Conservation (phyloP, 2,329 filamentous ascomycete species). For the Beauveria sp. region DNA sequence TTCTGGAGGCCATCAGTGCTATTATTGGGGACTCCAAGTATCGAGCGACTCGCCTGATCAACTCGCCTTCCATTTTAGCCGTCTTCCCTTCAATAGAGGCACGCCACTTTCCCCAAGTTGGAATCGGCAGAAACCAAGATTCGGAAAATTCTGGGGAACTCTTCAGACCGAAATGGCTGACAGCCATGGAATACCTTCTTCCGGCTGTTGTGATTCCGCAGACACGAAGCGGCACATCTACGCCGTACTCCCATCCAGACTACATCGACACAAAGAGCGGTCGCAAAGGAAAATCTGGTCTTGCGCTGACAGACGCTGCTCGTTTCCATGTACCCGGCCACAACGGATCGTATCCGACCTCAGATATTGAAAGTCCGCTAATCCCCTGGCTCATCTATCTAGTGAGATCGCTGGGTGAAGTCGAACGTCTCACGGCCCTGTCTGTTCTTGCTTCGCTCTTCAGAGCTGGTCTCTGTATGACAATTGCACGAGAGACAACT, state of each 20-base stretch:
- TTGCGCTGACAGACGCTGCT: conserved; percentile 22
- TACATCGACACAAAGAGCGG: conserved; percentile 22
- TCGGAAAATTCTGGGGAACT: conserved; percentile 46
- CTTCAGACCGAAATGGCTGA: conserved; percentile 37
- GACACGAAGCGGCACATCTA: conserved; percentile 21
- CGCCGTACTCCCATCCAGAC: conserved; percentile 17
- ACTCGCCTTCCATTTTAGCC: conserved; percentile 60
- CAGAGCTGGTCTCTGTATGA: conserved; percentile 58
- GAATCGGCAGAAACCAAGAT: conserved; percentile 40
- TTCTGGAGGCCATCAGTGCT: conserved; percentile 69
- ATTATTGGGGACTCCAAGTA: conserved; percentile 75
- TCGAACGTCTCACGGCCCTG: conserved; percentile 60
- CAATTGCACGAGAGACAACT: conserved; percentile 50
- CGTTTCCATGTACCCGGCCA: conserved; percentile 21
- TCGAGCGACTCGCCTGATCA: conserved; percentile 63
- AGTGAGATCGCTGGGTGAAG: conserved; percentile 47
- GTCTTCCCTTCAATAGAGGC: conserved; percentile 58
- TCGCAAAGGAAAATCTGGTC: conserved; percentile 22
- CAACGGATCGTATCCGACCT: conserved; percentile 30
- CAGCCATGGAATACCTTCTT: conserved; percentile 58
- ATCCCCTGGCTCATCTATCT: conserved; percentile 66
- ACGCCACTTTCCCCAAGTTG: conserved; percentile 36
- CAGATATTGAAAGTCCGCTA: conserved; percentile 62
- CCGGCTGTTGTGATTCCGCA: conserved; percentile 43
- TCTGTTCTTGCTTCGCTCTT: conserved; percentile 63